Conservation (phyloP, 148 eudicot species). For the Drosera capensis region DNA sequence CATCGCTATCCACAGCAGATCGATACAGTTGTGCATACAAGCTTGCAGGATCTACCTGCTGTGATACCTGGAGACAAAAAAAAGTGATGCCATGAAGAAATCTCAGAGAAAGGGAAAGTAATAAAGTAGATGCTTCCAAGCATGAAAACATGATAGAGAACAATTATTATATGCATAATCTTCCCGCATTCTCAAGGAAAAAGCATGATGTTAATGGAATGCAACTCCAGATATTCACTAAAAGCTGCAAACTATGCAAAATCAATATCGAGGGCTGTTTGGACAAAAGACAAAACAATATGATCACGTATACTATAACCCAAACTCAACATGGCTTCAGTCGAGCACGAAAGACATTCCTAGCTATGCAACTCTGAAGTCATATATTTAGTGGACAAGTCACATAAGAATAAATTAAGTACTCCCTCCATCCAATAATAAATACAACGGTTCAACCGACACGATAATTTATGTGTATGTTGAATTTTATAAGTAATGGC, state of each 20-base stretch:
- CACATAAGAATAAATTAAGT: not conserved
- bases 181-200: no score
- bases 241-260: not conserved
- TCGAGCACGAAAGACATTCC: not conserved
- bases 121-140: not conserved
- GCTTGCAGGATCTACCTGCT: conserved; percentile 50
- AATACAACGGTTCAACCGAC: no score
- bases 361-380: not conserved
- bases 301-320: not conserved
- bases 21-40: conserved; percentile 65
- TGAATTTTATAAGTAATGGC: no score
- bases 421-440: no score
- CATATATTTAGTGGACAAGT: not conserved
- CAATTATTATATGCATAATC: no score
- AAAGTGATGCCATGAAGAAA: not conserved
- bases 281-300: not conserved
- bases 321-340: not conserved
- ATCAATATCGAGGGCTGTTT: no score
- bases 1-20: conserved; percentile 45
- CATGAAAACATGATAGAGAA: not conserved
- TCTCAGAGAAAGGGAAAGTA: not conserved
- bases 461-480: no score
- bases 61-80: conserved; percentile 16
- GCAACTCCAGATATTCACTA: not conserved
- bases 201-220: not conserved